Conservation (phyloP, 345 rosid genomes). For the Rhodamnia argentea region DNA sequence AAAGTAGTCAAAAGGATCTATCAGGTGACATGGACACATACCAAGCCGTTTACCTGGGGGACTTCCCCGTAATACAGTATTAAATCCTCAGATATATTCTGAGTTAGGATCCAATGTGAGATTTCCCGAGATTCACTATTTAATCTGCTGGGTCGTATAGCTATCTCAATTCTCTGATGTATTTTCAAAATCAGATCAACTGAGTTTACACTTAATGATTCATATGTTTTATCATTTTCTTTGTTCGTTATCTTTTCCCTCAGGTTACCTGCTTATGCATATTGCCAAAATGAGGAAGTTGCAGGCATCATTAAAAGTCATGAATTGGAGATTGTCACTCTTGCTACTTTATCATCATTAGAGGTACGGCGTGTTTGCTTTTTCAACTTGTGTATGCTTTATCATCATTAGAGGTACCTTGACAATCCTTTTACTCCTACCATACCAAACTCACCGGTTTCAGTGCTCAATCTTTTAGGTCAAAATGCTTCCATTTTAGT, state of each 20-base stretch:
- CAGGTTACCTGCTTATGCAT: slow-evolving; percentile 82
- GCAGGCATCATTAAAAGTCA: slow-evolving; percentile 38
- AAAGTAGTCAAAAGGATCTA: background rate
- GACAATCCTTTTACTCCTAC: background rate
- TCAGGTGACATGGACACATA: background rate
- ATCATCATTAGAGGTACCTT: slow-evolving; percentile 48
- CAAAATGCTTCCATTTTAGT: background rate
- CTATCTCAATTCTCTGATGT: background rate
- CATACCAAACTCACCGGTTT: background rate
- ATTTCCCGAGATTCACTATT: background rate
- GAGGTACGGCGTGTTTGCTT: slow-evolving; percentile 25
- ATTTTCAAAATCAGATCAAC: background rate
- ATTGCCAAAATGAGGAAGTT: slow-evolving; percentile 55
- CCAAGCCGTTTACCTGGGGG: background rate
- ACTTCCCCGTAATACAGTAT: background rate
- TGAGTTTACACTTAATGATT: background rate
- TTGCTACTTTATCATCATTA: slow-evolving; percentile 64
- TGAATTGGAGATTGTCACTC: slow-evolving; percentile 72
- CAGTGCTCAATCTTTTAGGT: background rate
- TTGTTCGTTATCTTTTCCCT: background rate
- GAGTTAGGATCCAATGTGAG: background rate
- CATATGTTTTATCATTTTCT: background rate
- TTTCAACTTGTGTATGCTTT: background rate
- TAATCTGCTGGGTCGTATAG: background rate
- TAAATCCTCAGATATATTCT: background rate